Base-by-base conservation (phyloP, 345 rosid genomes). In the Salix udensis region DNA sequence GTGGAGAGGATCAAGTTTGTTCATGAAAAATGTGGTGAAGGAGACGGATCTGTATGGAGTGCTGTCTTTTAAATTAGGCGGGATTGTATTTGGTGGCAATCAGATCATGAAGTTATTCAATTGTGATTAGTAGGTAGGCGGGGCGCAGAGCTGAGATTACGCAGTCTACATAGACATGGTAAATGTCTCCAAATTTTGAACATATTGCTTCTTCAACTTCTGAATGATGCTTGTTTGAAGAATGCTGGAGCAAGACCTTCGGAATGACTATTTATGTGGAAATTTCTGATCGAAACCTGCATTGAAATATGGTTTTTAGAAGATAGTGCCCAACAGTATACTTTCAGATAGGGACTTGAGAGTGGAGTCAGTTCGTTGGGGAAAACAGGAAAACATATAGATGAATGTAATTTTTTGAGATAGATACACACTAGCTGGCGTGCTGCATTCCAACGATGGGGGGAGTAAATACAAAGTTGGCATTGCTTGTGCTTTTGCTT, bases 21-120 rank as follows among this genome's bases (percentile, higher is more conserved):
- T 21, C 98, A 96, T 60, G 88, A 87, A 75, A 89, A 83, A 78
- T 92, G 98, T 31, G 91, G 99, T 7, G 99, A 96, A 88, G 99
- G 94, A 46, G 98, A 90, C 71, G 92, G 78, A 77, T 92, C 89
- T 31, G 95, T 93, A 55, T 96, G 99, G 99, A 88, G 88, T 81
- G 87, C 94, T 39, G 76, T 81, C 62, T 69, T 81, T 30, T 77
- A 70, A 62, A 26, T 67, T 36, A 8, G n/a, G 30, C 19, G 34
- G 37, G 28, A 37, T 14, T 8, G 19, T 36, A 12, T 70, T 23
- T 11, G 48, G 16, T 61, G 74, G 69, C 42, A 42, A 42, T 23
- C 19, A 68, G 50, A 64, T 64, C 13, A 64, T 28, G 21, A 5
- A 15, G 37, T 65, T 65, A 24, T 30, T 26, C 67, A 21, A 19